A percentile compares a stretch with the other conserved stretches of the same genome.
phyloP scores from a whole-genome alignment of 1,139 yeast species.

The Geotrichum reessii region DNA sequence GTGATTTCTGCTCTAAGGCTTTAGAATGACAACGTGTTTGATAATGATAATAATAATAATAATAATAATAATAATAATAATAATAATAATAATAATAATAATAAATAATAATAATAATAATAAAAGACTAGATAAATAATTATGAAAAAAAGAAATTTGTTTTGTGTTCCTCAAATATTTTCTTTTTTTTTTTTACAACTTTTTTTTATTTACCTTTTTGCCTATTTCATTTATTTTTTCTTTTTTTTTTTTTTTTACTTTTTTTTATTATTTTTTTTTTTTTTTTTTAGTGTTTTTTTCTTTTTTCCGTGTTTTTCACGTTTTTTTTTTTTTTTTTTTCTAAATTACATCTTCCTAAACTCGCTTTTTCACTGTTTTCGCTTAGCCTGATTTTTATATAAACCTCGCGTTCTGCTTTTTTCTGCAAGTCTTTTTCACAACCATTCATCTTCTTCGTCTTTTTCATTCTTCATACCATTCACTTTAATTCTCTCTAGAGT shows the following conservation, averaged over 20 bases:
- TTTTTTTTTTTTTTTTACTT: neutral
- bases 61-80: too few species aligned
- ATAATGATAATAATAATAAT: too few species aligned
- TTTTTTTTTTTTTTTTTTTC: too few species aligned
- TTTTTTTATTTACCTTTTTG: too few species aligned
- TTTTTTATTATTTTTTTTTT: too few species aligned
- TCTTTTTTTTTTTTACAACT: neutral
- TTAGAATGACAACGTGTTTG: too few species aligned
- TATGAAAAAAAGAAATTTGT: neutral
- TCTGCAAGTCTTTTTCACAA: neutral
- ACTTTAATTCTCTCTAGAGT: neutral
- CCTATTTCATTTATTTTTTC: neutral
- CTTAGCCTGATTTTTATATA: neutral
- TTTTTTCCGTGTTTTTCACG: too few species aligned
- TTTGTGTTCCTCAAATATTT: too few species aligned
- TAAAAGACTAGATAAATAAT: too few species aligned
- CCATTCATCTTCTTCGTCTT: neutral
- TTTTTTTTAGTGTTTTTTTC: neutral
- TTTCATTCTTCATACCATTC: neutral
- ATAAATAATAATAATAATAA: too few species aligned
- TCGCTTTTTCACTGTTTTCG: neutral
- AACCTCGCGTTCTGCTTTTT: neutral
- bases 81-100: too few species aligned
- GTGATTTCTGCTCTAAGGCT: too few species aligned
- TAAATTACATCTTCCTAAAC: neutral